Conservation (phyloP, 805 yeast genomes). For the Ogataea henricii region DNA sequence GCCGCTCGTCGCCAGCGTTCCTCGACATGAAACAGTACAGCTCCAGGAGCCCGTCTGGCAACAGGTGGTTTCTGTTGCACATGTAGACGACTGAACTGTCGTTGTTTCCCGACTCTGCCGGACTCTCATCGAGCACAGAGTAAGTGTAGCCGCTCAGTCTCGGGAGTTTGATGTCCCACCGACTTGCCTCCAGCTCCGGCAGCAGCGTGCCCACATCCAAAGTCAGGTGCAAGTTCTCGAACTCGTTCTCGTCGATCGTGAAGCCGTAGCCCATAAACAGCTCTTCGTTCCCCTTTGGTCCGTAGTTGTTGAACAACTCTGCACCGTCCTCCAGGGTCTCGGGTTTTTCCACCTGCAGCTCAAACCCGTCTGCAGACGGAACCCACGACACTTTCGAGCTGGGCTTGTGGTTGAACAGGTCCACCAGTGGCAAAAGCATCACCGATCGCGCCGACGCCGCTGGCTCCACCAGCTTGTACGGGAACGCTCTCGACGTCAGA, state of each 20-base stretch:
- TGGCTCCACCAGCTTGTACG: conserved; percentile 53
- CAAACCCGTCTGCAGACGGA: conserved; percentile 22
- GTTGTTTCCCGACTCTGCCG: neutral
- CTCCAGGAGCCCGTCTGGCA: conserved; percentile 49
- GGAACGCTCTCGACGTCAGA: conserved; percentile 80
- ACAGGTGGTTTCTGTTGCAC: conserved; percentile 30
- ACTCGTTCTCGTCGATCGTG: conserved; percentile 53
- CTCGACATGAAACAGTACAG: conserved; percentile 57
- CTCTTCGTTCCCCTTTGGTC: conserved; percentile 85
- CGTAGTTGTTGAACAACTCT: conserved; percentile 80
- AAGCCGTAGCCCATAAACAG: conserved; percentile 83
- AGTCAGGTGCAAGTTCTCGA: conserved; percentile 61
- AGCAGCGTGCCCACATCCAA: conserved; percentile 46
- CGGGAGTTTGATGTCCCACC: conserved; percentile 31
- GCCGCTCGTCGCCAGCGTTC: conserved; percentile 44
- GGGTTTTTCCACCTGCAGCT: conserved; percentile 13
- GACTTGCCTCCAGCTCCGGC: conserved; percentile 4
- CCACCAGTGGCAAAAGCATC: conserved; percentile 78
- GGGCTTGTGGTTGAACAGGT: conserved; percentile 74
- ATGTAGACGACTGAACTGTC: conserved; percentile 24
- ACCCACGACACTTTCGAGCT: conserved; percentile 66
- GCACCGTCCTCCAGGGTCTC: conserved; percentile 1
- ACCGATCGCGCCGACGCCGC: conserved; percentile 24
- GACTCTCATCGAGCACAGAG: conserved; percentile 17
- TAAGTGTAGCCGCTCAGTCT: conserved; percentile 31